Evolutionary conservation across 164 flowering plant species (phyloP).

Genomic region (Macadamia integrifolia): DNA sequence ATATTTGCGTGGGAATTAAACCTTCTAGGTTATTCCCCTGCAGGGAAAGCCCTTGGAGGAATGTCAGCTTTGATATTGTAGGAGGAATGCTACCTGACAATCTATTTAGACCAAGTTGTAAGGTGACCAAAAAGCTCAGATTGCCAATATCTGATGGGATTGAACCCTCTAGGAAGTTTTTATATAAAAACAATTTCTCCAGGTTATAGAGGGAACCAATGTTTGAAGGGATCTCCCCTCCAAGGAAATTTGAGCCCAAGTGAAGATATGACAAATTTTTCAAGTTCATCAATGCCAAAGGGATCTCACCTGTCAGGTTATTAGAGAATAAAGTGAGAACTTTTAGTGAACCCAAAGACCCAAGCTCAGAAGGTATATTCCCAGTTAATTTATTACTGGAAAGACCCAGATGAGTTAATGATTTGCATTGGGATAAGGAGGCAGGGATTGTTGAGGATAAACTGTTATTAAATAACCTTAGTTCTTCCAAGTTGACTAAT

Average conservation of each 20-base stretch:
- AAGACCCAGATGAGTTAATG: too few species aligned
- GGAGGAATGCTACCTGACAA: not conserved
- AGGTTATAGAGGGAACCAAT: not conserved
- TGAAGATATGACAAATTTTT: not conserved
- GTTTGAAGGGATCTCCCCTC: not conserved
- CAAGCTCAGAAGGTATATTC: constrained; percentile 44
- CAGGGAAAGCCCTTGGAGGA: not conserved
- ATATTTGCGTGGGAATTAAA: not conserved
- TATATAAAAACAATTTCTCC: not conserved
- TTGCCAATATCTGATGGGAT: not conserved
- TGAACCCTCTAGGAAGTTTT: not conserved
- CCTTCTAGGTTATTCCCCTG: not conserved
- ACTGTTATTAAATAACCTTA: too few species aligned
- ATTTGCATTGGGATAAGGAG: too few species aligned
- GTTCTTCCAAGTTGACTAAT: constrained; percentile 8
- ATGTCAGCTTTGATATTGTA: not conserved
- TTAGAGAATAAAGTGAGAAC: constrained; percentile 25
- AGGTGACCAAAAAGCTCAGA: not conserved
- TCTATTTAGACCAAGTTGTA: not conserved
- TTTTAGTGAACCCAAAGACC: constrained; percentile 42
- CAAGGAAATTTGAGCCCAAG: not conserved
- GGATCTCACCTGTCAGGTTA: not conserved
- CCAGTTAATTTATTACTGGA: constrained; percentile 14
- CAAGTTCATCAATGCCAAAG: not conserved
- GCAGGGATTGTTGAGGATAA: too few species aligned